These are phyloP conservation scores for Cyathus striatus DNA, from an alignment of 768 basidiomycete species.

Conservation along the genomic window DNA sequence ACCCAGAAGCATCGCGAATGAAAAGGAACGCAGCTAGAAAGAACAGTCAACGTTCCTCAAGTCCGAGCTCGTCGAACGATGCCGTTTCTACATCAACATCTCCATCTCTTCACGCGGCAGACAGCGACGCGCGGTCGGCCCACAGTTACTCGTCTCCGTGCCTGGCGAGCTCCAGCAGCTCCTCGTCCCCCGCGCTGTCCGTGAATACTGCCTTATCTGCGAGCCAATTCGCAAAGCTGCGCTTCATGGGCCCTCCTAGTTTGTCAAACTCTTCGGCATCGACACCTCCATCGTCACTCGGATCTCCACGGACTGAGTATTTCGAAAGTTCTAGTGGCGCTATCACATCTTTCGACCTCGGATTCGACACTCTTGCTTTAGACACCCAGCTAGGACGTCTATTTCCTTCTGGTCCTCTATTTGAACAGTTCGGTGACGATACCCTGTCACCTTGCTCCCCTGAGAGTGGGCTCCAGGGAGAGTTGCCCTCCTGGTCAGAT, in stretches of 20 bases:
- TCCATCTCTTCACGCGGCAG: not conserved
- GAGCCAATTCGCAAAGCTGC: not conserved
- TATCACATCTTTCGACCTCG: slow-evolving; percentile 23
- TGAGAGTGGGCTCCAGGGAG: slow-evolving; percentile 15
- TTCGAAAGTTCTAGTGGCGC: slow-evolving; percentile 25
- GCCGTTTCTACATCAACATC: not conserved
- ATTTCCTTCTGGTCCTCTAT: slow-evolving; percentile 27
- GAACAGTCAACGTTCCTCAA: slow-evolving; percentile 11
- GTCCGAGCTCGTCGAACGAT: slow-evolving; percentile 10
- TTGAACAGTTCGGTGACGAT: slow-evolving; percentile 31
- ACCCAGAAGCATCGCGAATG: slow-evolving; percentile 36
- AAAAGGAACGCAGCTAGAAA: slow-evolving; percentile 29
- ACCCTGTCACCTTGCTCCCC: slow-evolving; percentile 25
- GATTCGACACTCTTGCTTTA: slow-evolving; percentile 22
- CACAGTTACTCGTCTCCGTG: slow-evolving; percentile 20
- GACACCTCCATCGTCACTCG: slow-evolving; percentile 28
- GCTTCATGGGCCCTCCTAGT: slow-evolving; percentile 9
- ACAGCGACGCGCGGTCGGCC: slow-evolving; percentile 13
- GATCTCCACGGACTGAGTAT: slow-evolving; percentile 33
- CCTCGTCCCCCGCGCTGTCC: slow-evolving; percentile 1
- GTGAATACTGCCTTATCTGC: not conserved
- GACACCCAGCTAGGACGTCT: slow-evolving; percentile 25
- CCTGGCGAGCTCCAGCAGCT: slow-evolving; percentile 3
- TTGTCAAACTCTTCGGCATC: slow-evolving; percentile 29
- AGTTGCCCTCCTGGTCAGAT: slow-evolving; percentile 28